phyloP scores from a whole-genome alignment of 768 basidiomycete genomes.

The Podaxis sp. region DNA sequence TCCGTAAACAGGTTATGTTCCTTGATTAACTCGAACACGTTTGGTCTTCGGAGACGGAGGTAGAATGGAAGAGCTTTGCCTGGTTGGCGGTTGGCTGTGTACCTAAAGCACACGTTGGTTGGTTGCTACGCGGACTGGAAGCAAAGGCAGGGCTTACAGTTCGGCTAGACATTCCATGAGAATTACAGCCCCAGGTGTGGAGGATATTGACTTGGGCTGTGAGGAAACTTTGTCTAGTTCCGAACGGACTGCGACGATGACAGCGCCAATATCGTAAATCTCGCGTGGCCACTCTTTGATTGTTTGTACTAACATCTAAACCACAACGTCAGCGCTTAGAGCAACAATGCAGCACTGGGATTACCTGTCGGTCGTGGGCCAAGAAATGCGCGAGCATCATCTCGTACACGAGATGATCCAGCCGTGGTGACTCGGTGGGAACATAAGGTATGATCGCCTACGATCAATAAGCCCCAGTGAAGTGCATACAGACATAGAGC shows the following conservation, averaged over 20 bases:
- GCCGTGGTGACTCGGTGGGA: conserved; percentile 78
- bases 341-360: conserved; percentile 15
- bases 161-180: conserved; percentile 97
- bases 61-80: conserved; percentile 93
- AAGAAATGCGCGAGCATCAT: conserved; percentile 92
- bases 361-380: conserved; percentile 69
- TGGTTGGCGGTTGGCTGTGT: conserved; percentile 85
- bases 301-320: conserved; percentile 70
- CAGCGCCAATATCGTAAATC: conserved; percentile 85
- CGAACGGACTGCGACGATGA: conserved; percentile 85
- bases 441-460: conserved; percentile 88
- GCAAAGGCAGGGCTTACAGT: conserved; percentile 48
- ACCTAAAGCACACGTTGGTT: conserved; percentile 36
- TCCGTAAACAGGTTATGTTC: conserved; percentile 94
- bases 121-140: background rate
- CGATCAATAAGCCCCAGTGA: background rate
- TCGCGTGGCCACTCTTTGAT: conserved; percentile 88
- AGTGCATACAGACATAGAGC: background rate
- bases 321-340: background rate
- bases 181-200: conserved; percentile 49
- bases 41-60: conserved; percentile 79
- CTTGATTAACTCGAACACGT: conserved; percentile 92
- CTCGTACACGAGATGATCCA: conserved; percentile 87
- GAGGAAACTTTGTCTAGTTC: conserved; percentile 69
- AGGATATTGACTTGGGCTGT: conserved; percentile 42